Evolutionary conservation across 495 filamentous ascomycete species (phyloP).

Genomic region (Talaromyces trachyspermus): DNA sequence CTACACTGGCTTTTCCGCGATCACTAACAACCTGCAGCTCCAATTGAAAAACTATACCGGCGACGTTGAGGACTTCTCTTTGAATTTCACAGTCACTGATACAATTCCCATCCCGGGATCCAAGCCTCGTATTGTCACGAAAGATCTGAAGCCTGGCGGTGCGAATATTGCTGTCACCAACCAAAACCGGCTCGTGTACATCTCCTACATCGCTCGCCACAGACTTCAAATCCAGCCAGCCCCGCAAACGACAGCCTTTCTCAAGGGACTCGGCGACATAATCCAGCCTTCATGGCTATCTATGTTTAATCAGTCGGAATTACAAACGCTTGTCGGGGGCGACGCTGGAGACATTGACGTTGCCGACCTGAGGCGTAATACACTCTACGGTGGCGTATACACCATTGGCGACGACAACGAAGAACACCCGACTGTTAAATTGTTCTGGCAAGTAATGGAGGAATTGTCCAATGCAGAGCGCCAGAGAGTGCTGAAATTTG

Average conservation of each 20-base stretch:
- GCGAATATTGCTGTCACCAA: conserved; percentile 79
- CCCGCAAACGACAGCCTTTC: conserved; percentile 76
- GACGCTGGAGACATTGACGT: conserved; percentile 80
- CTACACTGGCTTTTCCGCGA: background rate
- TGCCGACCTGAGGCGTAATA: conserved; percentile 78
- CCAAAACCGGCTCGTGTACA: conserved; percentile 86
- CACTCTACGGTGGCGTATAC: conserved; percentile 82
- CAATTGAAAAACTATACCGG: conserved; percentile 82
- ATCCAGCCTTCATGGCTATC: conserved; percentile 88
- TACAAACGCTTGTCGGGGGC: conserved; percentile 88
- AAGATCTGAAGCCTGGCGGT: conserved; percentile 68
- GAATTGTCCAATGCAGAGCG: conserved; percentile 64
- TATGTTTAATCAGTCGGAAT: conserved; percentile 96
- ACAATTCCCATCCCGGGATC: conserved; percentile 52
- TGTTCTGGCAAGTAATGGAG: conserved; percentile 92
- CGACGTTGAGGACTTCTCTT: conserved; percentile 66
- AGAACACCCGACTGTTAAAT: conserved; percentile 74
- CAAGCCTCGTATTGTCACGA: conserved; percentile 45
- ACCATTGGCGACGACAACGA: conserved; percentile 74
- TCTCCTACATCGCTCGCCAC: conserved; percentile 81
- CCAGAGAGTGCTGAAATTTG: conserved; percentile 86
- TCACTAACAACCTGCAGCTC: conserved; percentile 34
- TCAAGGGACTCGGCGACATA: conserved; percentile 76
- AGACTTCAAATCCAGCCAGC: conserved; percentile 71
- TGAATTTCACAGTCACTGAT: conserved; percentile 90